Evolutionary conservation across 2,329 filamentous ascomycete genomes (phyloP), one percentile per base, ranked within the genome.

Genomic region (Chaetoscypha palmicola): DNA sequence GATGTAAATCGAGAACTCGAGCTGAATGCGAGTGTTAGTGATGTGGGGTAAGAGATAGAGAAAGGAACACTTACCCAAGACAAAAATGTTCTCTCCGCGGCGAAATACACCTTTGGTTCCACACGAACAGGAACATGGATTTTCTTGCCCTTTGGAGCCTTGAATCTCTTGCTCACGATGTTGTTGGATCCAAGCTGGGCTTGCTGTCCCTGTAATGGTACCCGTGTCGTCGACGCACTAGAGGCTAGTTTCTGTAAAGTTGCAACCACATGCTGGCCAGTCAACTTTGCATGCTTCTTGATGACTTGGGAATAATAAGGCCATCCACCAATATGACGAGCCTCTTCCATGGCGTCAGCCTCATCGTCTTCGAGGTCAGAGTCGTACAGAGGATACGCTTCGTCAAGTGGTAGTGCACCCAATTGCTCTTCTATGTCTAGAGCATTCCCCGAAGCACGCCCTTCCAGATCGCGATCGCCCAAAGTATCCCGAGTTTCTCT

Each of bases 61-160:
- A 5, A 33, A n/a, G 14, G 45, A 10, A 35, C 5, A 60, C 79
- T 69, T 67, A 85, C 81, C 89, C 92, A 98, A 51, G 88, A 86
- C 45, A 98, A 75, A 68, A 96, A 98, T 1, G 92, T 98, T 52
- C 92, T 79, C 66, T 98, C 92, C 1, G 89, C 90, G 17, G 92
- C 92, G 62, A 98, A 95, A 65, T 89, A 95, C 39, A 98, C 92
- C 68, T 98, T 98, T 24, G 92, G 92, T 66, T 98, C 92, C 24
- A 98, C 90, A 38, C 92, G 81, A 43, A 97, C 83, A 11, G 91
- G 91, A 19, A 98, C 92, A 59, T 97, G 91, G 47, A 98, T 97
- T 64, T 86, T 86, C 77, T 90, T 91, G 42, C 86, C 86, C 63
- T 79, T 81, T 10, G 86, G 86, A 7, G 86, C 85, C 62, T 79